These are phyloP conservation scores for Cubamyces lactineus DNA, from an alignment of 768 basidiomycete genomes.

Conservation along the genomic window DNA sequence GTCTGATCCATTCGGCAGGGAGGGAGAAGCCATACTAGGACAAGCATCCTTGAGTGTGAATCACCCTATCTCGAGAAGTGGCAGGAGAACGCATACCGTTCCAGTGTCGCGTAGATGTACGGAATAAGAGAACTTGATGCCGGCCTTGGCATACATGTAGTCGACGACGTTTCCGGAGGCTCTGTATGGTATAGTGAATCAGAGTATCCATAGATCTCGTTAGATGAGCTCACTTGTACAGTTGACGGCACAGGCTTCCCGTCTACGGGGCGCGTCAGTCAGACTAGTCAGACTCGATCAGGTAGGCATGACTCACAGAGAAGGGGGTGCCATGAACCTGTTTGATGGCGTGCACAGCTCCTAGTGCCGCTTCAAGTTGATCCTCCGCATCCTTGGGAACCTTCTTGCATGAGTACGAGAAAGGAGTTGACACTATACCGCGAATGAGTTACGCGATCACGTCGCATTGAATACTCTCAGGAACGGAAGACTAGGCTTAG, in stretches of 20 bases:
- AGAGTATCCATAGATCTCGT: too few species aligned
- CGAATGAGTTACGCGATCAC: not conserved
- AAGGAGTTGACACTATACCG: conserved; percentile 72
- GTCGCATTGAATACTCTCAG: not conserved
- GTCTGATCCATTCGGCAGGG: conserved; percentile 71
- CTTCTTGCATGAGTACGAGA: conserved; percentile 67
- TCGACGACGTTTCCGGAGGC: conserved; percentile 70
- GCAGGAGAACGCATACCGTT: conserved; percentile 47
- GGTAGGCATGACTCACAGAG: conserved; percentile 41
- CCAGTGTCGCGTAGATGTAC: conserved; percentile 72
- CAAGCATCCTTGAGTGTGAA: not conserved
- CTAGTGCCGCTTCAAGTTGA: conserved; percentile 70
- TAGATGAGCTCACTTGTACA: conserved; percentile 51
- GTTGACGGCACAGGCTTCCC: conserved; percentile 48
- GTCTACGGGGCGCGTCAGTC: conserved; percentile 42
- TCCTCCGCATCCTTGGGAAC: conserved; percentile 75
- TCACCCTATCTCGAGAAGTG: not conserved
- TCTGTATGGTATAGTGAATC: conserved; percentile 26
- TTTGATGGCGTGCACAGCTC: conserved; percentile 61
- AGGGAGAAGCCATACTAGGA: conserved; percentile 76
- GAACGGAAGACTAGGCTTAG: not conserved
- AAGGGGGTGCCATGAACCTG: conserved; percentile 59
- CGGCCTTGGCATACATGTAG: conserved; percentile 60
- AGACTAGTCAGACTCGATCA: not conserved
- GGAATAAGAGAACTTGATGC: conserved; percentile 65